Evolutionary conservation across 108 stramenopile species (phyloP).

Genomic region (Poteriospumella lacustris): DNA sequence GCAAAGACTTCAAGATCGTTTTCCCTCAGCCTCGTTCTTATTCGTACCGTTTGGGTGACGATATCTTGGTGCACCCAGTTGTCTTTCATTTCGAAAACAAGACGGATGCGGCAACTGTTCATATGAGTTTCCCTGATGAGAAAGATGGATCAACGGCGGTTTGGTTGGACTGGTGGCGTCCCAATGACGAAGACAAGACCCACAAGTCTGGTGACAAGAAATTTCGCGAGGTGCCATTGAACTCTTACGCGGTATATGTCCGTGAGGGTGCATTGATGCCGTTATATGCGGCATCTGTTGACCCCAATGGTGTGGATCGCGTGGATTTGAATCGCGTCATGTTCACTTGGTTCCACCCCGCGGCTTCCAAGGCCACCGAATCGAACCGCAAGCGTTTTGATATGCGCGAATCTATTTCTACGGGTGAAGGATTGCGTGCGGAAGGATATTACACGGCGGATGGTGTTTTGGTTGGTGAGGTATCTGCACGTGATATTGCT

Average conservation of each 20-base stretch:
- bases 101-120: background rate
- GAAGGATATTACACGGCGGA: no score
- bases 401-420: background rate
- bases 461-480: no score
- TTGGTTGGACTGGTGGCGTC: slow-evolving; percentile 29
- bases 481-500: no score
- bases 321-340: background rate
- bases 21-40: slow-evolving; percentile 24
- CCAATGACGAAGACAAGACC: background rate
- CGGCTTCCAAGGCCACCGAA: background rate
- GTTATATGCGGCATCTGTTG: no score
- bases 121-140: background rate
- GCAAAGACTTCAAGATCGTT: background rate
- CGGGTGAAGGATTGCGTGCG: no score
- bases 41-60: slow-evolving; percentile 20
- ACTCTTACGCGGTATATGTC: slow-evolving; percentile 12
- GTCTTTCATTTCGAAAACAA: background rate
- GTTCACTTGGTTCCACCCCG: background rate
- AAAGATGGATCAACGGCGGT: background rate
- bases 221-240: background rate
- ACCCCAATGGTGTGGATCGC: no score
- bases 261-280: background rate
- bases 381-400: background rate
- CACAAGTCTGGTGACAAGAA: background rate
- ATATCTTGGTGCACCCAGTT: slow-evolving; percentile 24